phyloP scores from a whole-genome alignment of 1,139 yeast species.

The Keqinozyma sinolaborantium region DNA sequence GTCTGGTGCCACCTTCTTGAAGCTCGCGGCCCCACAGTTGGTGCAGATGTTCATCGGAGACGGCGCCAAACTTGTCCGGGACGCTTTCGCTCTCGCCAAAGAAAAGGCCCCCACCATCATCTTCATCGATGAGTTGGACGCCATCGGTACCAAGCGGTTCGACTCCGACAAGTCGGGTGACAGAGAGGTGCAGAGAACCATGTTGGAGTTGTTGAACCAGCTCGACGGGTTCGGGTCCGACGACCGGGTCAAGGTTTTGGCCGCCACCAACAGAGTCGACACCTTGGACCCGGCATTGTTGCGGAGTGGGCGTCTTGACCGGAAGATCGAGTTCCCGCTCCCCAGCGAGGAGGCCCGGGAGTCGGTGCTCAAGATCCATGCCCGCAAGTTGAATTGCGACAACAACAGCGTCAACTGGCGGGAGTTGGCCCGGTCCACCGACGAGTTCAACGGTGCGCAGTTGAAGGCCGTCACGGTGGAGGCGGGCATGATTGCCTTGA shows the following conservation, averaged over 20 bases:
- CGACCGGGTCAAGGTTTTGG: slow-evolving; percentile 93
- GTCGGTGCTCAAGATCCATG: slow-evolving; percentile 92
- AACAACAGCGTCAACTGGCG: slow-evolving; percentile 89
- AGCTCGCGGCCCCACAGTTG: slow-evolving; percentile 96
- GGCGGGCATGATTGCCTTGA: slow-evolving; percentile 98
- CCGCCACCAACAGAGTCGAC: slow-evolving; percentile 98
- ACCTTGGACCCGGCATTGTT: slow-evolving; percentile 95
- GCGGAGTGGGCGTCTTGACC: slow-evolving; percentile 95
- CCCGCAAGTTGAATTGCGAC: slow-evolving; percentile 94
- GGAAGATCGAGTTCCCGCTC: slow-evolving; percentile 95
- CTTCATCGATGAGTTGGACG: slow-evolving; percentile 96
- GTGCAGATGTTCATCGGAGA: slow-evolving; percentile 99
- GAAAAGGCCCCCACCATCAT: slow-evolving; percentile 98
- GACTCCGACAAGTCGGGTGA: slow-evolving; percentile 98
- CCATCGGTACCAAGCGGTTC: slow-evolving; percentile 97
- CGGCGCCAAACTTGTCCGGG: slow-evolving; percentile 97
- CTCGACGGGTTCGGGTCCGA: slow-evolving; percentile 98
- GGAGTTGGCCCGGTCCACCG: slow-evolving; percentile 95
- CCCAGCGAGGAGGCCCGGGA: slow-evolving; percentile 98
- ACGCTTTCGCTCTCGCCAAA: slow-evolving; percentile 97
- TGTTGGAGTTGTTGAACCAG: slow-evolving; percentile 95
- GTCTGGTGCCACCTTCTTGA: slow-evolving; percentile 95
- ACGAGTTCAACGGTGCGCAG: slow-evolving; percentile 98
- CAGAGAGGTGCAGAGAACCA: slow-evolving; percentile 97
- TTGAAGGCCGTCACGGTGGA: slow-evolving; percentile 97